Percentiles rank a stretch among this genome's conserved stretches.
phyloP scores from a whole-genome alignment of 2,329 filamentous ascomycete species.

The Claviceps sp. region DNA sequence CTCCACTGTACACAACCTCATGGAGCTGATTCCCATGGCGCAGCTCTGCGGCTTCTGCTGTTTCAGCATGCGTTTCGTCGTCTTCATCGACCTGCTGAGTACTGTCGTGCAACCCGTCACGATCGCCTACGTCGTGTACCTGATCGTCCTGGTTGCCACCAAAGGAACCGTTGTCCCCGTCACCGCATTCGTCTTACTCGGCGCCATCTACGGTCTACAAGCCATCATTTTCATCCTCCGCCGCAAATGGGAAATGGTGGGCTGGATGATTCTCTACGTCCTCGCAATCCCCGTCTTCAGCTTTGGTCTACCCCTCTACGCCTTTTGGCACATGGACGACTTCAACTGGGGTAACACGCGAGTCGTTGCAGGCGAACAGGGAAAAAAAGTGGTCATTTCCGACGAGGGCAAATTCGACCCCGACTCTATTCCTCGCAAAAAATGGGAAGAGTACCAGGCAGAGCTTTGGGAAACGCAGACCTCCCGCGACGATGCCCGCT shows the following conservation, averaged over 20 bases:
- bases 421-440: slow-evolving; percentile 83
- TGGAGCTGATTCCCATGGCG: slow-evolving; percentile 83
- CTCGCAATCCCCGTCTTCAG: slow-evolving; percentile 84
- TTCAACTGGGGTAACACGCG: slow-evolving; percentile 99
- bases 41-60: slow-evolving; percentile 99
- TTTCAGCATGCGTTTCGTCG: slow-evolving; percentile 97
- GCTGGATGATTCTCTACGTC: slow-evolving; percentile 97
- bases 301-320: slow-evolving; percentile 77
- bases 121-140: slow-evolving; percentile 76
- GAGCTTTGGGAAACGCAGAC: slow-evolving; percentile 95
- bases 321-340: slow-evolving; percentile 99
- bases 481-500: slow-evolving; percentile 65
- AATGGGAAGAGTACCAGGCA: slow-evolving; percentile 97
- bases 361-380: slow-evolving; percentile 87
- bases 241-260: slow-evolving; percentile 98
- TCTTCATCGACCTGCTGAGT: slow-evolving; percentile 85
- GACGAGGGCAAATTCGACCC: slow-evolving; percentile 99
- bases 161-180: slow-evolving; percentile 57
- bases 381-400: slow-evolving; percentile 81
- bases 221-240: slow-evolving; percentile 93
- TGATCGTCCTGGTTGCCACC: slow-evolving; percentile 59
- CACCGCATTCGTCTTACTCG: slow-evolving; percentile 80
- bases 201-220: slow-evolving; percentile 93
- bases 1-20: slow-evolving; percentile 94
- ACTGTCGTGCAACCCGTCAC: slow-evolving; percentile 88